Evolutionary conservation across 768 basidiomycete genomes (phyloP).

Genomic region (Neoboletus subvelutipes): DNA sequence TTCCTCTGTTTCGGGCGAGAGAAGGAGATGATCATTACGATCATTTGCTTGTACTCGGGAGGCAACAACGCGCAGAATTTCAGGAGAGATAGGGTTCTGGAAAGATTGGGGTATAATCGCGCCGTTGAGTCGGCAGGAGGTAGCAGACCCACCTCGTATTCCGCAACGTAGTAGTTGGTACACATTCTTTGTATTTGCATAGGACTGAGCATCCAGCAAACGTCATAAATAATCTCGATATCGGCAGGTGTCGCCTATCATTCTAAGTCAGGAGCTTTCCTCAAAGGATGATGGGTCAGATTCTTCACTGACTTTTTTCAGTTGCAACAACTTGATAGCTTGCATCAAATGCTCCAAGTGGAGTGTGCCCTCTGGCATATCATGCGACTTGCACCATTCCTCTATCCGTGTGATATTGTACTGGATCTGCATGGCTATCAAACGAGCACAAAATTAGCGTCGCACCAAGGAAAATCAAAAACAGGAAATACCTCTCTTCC

Average conservation of each 20-base stretch:
- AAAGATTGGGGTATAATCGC: conserved; percentile 5
- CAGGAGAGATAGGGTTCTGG: conserved; percentile 94
- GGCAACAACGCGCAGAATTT: conserved; percentile 95
- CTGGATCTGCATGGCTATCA: conserved; percentile 97
- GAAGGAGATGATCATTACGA: conserved; percentile 93
- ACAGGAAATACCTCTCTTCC: conserved; percentile 85
- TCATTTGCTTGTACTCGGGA: conserved; percentile 95
- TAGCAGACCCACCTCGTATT: conserved; percentile 78
- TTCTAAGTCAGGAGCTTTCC: conserved; percentile 9
- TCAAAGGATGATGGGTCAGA: not conserved
- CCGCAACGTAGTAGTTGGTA: conserved; percentile 97
- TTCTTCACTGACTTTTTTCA: conserved; percentile 79
- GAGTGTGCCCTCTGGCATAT: conserved; percentile 97
- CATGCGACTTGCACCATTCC: conserved; percentile 99
- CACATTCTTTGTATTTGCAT: conserved; percentile 99
- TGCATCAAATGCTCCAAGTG: conserved; percentile 99
- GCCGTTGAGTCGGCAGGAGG: not conserved
- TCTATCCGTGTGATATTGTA: conserved; percentile 98
- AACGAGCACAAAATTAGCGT: conserved; percentile 1
- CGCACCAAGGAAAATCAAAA: not conserved
- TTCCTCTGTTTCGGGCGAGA: conserved; percentile 96
- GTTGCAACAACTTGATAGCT: conserved; percentile 94
- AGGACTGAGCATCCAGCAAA: conserved; percentile 99
- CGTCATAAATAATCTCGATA: conserved; percentile 98
- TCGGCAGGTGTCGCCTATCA: conserved; percentile 84